Evolutionary conservation across 805 yeast genomes (phyloP), one percentile per base, ranked within the genome.

Genomic region (Candida stauntonica): DNA sequence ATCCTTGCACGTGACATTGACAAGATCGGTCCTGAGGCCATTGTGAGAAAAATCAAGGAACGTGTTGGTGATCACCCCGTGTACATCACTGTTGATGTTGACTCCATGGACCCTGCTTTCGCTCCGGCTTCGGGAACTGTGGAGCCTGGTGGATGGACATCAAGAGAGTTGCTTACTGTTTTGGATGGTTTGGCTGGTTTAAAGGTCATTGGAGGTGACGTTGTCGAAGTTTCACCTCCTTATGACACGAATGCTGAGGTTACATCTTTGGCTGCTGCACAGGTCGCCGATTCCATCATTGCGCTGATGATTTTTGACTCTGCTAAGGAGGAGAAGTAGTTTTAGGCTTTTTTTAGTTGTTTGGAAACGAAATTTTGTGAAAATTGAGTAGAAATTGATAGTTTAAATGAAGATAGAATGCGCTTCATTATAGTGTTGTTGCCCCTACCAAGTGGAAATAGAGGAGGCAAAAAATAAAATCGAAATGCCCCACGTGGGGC

Each of bases 241-340:
- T 79, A 63, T 45, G 83, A 80, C 47, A 71, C 74, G 24, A 34
- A 78, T n/a, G 84, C 79, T 17, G 85, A 73, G 46, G 67, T 72
- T 41, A 80, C 87, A 5, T 72, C 80, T 13, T 60, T 79, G 43
- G 79, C 81, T 3, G 87, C 82, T 3, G 78, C 83, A 3, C 81
- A 78, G 42, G 76, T 77, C 34, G 75, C 74, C 31, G 79, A 73
- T 47, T 67, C 68, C 14, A 55, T 70, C 32, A 59, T 70, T 40
- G 62, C 69, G 7, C 51, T 69, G 34, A 62, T 70, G 62, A 54
- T 66, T 26, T 52, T 59, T 42, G 55, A 51, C 16, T 46, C 56
- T 17, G 49, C 41, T 20, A 38, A 35, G 31, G 31, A 35, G 17
- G 36, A 21, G n/a, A n/a, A n/a, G n/a, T n/a, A n/a, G n/a, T n/a